phyloP scores from a whole-genome alignment of 1,139 yeast species.

The Yamadazyma kanchanaburiensis region DNA sequence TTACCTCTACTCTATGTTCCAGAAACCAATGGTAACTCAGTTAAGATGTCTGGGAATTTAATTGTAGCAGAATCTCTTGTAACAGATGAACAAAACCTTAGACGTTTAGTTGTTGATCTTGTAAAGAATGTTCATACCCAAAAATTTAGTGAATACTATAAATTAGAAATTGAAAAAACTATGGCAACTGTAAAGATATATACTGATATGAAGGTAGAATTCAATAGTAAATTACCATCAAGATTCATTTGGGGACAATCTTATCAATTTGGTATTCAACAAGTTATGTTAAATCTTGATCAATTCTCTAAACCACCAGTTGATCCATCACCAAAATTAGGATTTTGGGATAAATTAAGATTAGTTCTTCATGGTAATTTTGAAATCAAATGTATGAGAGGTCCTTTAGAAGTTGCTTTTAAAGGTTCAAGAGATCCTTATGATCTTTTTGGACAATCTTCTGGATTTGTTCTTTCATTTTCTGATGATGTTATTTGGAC shows the following conservation, averaged over 20 bases:
- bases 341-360: conserved; percentile 59
- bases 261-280: conserved; percentile 81
- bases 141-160: conserved; percentile 46
- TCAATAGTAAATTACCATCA: conserved; percentile 58
- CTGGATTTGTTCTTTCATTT: conserved; percentile 42
- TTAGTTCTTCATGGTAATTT: conserved; percentile 48
- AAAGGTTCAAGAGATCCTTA: conserved; percentile 49
- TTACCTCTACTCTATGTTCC: conserved; percentile 52
- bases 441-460: conserved; percentile 32
- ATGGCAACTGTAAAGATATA: conserved; percentile 73
- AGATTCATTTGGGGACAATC: conserved; percentile 85
- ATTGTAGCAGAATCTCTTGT: conserved; percentile 47
- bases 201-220: conserved; percentile 55
- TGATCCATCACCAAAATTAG: conserved; percentile 57
- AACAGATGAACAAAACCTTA: conserved; percentile 41
- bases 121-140: conserved; percentile 21
- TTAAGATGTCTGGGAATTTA: conserved; percentile 43
- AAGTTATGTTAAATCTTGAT: conserved; percentile 75
- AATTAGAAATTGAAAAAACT: conserved; percentile 70
- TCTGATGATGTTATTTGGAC: conserved; percentile 37
- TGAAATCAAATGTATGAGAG: conserved; percentile 28
- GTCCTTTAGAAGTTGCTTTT: conserved; percentile 50
- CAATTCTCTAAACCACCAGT: conserved; percentile 79
- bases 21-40: conserved; percentile 9
- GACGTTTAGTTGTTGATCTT: conserved; percentile 63